A percentile compares a stretch with the other conserved stretches of the same genome.
phyloP scores from a whole-genome alignment of 768 basidiomycete genomes.

The Brasilioporus rufonigricans region DNA sequence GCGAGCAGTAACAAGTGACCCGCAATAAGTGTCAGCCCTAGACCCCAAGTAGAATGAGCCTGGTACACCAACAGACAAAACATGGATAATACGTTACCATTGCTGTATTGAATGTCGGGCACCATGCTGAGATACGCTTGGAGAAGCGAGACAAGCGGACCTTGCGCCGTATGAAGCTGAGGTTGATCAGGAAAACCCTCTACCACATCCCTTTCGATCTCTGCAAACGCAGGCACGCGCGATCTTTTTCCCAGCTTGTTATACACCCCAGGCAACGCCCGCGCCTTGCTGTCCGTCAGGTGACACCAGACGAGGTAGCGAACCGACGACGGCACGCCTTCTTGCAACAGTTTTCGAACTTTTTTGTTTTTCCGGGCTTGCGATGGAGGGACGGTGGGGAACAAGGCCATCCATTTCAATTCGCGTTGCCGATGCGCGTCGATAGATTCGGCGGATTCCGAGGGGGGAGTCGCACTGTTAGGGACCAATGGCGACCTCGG shows the following conservation, averaged over 20 bases:
- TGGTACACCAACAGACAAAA: background rate
- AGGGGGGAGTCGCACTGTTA: background rate
- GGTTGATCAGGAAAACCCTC: constrained; percentile 55
- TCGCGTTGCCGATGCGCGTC: constrained; percentile 76
- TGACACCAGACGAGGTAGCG: constrained; percentile 84
- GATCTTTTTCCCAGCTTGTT: constrained; percentile 56
- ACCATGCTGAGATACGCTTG: constrained; percentile 86
- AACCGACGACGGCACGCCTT: constrained; percentile 82
- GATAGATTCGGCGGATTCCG: constrained; percentile 28
- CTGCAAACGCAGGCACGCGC: constrained; percentile 43
- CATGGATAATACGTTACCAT: constrained; percentile 48
- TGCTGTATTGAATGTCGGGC: constrained; percentile 69
- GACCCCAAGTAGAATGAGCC: background rate
- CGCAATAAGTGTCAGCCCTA: constrained; percentile 68
- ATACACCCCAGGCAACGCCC: constrained; percentile 68
- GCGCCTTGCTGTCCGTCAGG: constrained; percentile 72
- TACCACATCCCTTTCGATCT: constrained; percentile 60
- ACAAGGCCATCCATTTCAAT: constrained; percentile 67
- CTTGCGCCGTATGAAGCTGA: constrained; percentile 54
- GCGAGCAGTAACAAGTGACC: constrained; percentile 71
- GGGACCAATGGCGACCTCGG: constrained; percentile 26
- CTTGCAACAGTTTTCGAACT: constrained; percentile 65
- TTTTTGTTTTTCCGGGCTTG: constrained; percentile 80
- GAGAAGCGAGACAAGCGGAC: constrained; percentile 54
- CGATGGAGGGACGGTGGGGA: constrained; percentile 54